Evolutionary conservation across 805 yeast species (phyloP).

Genomic region (Kodamaea neixiangensis): DNA sequence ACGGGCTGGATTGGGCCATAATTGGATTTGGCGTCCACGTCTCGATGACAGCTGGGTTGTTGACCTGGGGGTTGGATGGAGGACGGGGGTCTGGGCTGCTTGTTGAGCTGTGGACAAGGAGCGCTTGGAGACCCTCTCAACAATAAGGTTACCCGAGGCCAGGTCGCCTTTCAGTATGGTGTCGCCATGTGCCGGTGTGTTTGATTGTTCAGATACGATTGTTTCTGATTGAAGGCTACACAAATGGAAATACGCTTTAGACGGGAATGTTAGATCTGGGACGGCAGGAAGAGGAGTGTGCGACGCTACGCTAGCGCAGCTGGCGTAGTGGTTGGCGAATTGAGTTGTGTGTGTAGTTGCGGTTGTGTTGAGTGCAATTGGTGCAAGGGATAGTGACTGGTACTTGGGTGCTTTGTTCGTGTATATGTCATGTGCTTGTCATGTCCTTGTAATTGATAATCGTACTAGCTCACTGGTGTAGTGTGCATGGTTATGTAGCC

Average conservation of each 20-base stretch:
- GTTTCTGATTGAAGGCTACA: not conserved
- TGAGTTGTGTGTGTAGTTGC: not conserved
- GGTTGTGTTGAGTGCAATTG: not conserved
- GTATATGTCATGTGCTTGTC: too few species aligned
- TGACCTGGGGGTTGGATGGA: not conserved
- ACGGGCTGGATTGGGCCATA: not conserved
- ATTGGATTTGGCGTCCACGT: not conserved
- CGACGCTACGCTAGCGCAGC: not conserved
- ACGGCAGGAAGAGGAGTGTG: not conserved
- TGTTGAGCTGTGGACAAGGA: not conserved
- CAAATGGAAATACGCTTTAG: conserved; percentile 1
- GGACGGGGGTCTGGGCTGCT: not conserved
- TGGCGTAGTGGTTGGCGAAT: not conserved
- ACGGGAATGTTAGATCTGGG: conserved; percentile 3
- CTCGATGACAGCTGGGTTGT: too few species aligned
- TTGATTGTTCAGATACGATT: not conserved
- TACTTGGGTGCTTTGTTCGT: too few species aligned
- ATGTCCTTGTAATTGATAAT: too few species aligned
- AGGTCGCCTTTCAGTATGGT: not conserved
- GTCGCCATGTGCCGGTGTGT: not conserved
- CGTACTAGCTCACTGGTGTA: too few species aligned
- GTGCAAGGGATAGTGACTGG: too few species aligned
- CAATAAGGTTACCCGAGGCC: not conserved
- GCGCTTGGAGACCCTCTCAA: not conserved
- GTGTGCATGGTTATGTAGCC: too few species aligned